Base-by-base conservation (phyloP, 371 early-diverging fungal species). In the Homolaphlyctis polyrhiza region DNA sequence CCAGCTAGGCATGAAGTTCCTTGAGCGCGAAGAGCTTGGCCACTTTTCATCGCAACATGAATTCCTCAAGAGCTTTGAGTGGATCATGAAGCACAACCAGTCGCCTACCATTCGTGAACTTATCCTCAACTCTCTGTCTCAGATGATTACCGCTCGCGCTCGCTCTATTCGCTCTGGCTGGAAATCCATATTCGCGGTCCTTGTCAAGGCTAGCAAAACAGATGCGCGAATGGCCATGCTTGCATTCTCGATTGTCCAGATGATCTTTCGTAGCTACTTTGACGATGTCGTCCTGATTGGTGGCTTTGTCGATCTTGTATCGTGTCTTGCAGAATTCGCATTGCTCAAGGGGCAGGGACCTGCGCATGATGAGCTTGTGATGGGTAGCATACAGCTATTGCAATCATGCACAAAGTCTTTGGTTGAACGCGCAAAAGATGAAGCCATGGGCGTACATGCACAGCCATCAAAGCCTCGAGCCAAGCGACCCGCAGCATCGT, bases 311-410 rank as follows among this genome's bases (percentile, higher is more conserved):
- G 94, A 92, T 67, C 87, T 89, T 51, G 83, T 94, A 27, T 79
- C 81, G 47, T 93, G 93, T 65, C 71, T 94, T 28, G 87, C 84
- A 25, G 93, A 92, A 60, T 93, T 90, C 72, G 83, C 86, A n/a
- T 78, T 90, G 21, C 54, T 85, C 68, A 66, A 79, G 65, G 70
- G 71, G 16, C 45, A 34, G 8, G 65, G 72, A 1, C 43, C 55
- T 6, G 49, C 63, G 16, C 57, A 45, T 1, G 87, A 86, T 36
- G 84, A 86, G 43, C 75, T 85, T 32, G 81, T 85, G 34, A 73
- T 78, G 49, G 79, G 84, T 27, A 72, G 82, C 75, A 78, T 84
- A 75, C 66, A 86, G 75, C 65, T 87, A 58, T 70, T 87, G 32
- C 84, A 84, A 61, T 72, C 71, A 25, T 86, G 85, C 54, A 81